Evolutionary conservation across 148 eudicot species (phyloP), one percentile per base, ranked within the genome.

Genomic region (Oxyria digyna): DNA sequence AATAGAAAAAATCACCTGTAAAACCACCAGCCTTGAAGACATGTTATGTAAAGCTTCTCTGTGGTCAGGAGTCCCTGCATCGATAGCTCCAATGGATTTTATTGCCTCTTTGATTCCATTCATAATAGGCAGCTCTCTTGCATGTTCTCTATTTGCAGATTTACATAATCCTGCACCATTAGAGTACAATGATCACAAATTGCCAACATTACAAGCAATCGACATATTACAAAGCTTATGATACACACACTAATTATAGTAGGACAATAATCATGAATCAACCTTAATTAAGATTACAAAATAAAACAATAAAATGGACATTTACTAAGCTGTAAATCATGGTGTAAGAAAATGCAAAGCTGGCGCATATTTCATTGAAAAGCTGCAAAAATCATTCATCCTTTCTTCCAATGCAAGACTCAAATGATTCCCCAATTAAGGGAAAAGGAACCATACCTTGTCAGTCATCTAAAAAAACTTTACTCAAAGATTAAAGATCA

Each of bases 21-120:
- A 74, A 29, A 69, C 83, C 69, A 80, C 76, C 62, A 88, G 76
- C 23, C 97, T 81, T 17, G 78, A 66, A 45, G 86, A 71, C 62
- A 91, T 80, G 73, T 73, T 81, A 67, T 15, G 40, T 23, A 91
- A 81, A 73, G 83, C 87, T 59, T 91, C 97, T 67, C 72, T 81
- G 71, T 76, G 85, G 49, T 35, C 80, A 43, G 85, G 77, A 70
- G 80, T 80, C 21, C 87, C 95, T 14, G 84, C 73, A 79, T 86
- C 80, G 46, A 91, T 71, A 67, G 85, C 97, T 65, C 85, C 83
- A 18, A 86, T 78, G 32, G 89, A 78, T 74, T 91, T 91, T 45
- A 91, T 81, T 66, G 82, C 89, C 79, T 91, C 97, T 80, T 88
- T 88, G 72, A 91, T 91, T 27, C 97, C 97, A 66, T 91, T 91